A percentile compares a stretch with the other conserved stretches of the same genome.
These are phyloP conservation scores for Diospyros lotus DNA, from an alignment of 148 eudicot genomes.

Conservation along the genomic window DNA sequence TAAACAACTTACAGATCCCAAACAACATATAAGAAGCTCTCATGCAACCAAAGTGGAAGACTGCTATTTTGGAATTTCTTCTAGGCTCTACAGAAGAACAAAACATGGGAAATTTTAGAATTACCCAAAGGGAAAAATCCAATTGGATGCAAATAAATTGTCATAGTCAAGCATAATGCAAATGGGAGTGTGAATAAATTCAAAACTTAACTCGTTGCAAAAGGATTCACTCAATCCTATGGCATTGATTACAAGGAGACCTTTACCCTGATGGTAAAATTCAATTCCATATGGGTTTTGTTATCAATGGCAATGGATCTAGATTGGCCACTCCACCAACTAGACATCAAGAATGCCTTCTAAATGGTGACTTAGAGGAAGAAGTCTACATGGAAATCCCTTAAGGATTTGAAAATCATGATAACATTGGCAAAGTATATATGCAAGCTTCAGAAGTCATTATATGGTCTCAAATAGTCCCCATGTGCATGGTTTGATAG, in stretches of 20 bases:
- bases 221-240: not conserved
- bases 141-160: not conserved
- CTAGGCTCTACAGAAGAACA: not conserved
- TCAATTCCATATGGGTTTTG: not conserved
- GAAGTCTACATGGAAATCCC: constrained; percentile 4
- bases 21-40: not conserved
- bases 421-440: not conserved
- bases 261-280: not conserved
- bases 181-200: not conserved
- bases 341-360: not conserved
- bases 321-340: not conserved
- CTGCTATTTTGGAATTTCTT: not conserved
- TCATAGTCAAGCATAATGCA: not conserved
- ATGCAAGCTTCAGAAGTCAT: not conserved
- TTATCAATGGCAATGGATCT: not conserved
- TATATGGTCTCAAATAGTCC: not conserved
- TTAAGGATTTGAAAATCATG: not conserved
- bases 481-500: not conserved
- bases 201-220: not conserved
- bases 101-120: not conserved
- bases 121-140: not conserved
- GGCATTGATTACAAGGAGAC: not conserved
- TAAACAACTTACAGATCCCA: not conserved
- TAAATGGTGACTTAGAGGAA: not conserved
- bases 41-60: not conserved